Conservation (phyloP, 305 asterid species). For the Plantago coronopus region DNA sequence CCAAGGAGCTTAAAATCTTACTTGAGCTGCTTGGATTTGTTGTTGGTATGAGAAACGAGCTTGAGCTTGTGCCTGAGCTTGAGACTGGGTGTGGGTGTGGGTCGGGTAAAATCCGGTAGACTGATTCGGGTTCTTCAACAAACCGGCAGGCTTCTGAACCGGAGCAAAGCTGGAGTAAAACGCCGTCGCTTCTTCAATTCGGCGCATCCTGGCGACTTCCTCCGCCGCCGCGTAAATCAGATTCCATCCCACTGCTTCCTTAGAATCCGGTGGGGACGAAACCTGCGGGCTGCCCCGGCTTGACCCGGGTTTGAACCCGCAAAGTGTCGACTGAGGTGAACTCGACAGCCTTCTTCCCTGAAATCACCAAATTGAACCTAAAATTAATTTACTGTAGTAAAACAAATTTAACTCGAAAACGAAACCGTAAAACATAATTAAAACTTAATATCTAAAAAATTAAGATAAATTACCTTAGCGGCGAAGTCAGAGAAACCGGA, state of each 20-base stretch:
- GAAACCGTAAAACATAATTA: no score
- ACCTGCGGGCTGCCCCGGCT: slow-evolving; percentile 37
- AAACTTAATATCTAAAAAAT: no score
- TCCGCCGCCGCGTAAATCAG: slow-evolving; percentile 55
- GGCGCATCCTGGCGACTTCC: slow-evolving; percentile 50
- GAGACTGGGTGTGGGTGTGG: slow-evolving; percentile 28
- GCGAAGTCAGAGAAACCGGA: slow-evolving; percentile 21
- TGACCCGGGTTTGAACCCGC: slow-evolving; percentile 40
- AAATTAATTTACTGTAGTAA: background rate
- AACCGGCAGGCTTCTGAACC: slow-evolving; percentile 22
- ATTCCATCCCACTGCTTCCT: slow-evolving; percentile 31
- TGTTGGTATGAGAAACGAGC: slow-evolving; percentile 41
- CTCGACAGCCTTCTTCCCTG: slow-evolving; percentile 37
- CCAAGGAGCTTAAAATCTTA: no score
- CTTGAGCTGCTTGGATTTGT: slow-evolving; percentile 47
- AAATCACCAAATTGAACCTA: background rate
- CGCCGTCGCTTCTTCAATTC: slow-evolving; percentile 37
- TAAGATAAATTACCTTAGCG: slow-evolving; percentile 33
- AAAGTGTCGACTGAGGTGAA: slow-evolving; percentile 56
- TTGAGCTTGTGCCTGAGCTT: slow-evolving; percentile 7
- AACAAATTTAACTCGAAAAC: background rate
- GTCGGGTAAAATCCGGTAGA: slow-evolving; percentile 23
- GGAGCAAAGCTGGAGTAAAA: slow-evolving; percentile 20
- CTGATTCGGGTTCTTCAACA: slow-evolving; percentile 5
- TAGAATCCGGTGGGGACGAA: slow-evolving; percentile 41